A percentile compares a stretch with the other conserved stretches of the same genome.
These are phyloP conservation scores for Kurtzmaniella fragi DNA, from an alignment of 805 yeast genomes.

Conservation along the genomic window DNA sequence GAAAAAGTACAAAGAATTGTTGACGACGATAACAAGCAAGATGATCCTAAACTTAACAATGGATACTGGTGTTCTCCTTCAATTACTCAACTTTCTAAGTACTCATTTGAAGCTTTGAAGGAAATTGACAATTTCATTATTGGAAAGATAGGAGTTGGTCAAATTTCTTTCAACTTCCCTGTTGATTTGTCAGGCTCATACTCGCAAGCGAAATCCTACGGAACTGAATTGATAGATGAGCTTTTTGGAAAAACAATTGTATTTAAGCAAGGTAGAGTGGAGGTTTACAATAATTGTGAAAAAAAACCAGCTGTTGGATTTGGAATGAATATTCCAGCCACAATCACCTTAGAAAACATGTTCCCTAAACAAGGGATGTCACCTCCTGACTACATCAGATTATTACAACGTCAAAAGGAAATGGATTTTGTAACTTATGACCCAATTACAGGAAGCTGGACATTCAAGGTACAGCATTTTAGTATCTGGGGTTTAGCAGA, in stretches of 20 bases:
- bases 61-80: constrained; percentile 77
- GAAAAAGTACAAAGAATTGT: background rate
- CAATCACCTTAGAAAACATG: constrained; percentile 58
- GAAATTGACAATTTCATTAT: constrained; percentile 59
- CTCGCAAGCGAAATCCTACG: constrained; percentile 28
- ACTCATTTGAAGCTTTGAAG: constrained; percentile 44
- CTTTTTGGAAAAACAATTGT: constrained; percentile 29
- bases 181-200: constrained; percentile 62
- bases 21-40: constrained; percentile 3
- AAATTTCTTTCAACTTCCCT: constrained; percentile 58
- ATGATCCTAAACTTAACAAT: constrained; percentile 9
- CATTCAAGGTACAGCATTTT: constrained; percentile 83
- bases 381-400: constrained; percentile 43
- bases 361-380: constrained; percentile 46
- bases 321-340: constrained; percentile 76
- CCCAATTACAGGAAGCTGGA: constrained; percentile 70
- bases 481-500: constrained; percentile 90
- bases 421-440: constrained; percentile 80
- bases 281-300: constrained; percentile 56
- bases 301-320: constrained; percentile 57
- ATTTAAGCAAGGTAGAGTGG: constrained; percentile 48
- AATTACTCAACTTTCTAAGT: constrained; percentile 39
- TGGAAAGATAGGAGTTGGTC: constrained; percentile 67
- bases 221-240: constrained; percentile 35
- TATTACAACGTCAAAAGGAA: constrained; percentile 51